Conservation (phyloP, 1,284 basidiomycete genomes). For the Gomphus sp. region DNA sequence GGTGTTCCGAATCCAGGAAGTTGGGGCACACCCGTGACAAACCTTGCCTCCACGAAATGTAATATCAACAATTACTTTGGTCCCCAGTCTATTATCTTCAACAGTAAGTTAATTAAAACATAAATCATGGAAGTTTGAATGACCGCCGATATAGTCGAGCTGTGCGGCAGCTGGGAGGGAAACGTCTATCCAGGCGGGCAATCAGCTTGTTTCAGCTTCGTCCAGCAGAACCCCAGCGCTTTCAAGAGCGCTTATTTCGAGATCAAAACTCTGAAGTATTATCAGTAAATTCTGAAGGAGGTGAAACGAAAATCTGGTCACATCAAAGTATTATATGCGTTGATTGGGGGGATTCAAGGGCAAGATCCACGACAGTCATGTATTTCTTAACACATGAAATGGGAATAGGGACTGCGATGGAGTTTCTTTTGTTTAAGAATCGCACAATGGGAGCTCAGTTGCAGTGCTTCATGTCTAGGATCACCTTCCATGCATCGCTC, state of each 20-base stretch:
- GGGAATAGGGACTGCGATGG: no score
- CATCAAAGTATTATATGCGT: no score
- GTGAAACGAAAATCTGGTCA: no score
- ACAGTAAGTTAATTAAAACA: background rate
- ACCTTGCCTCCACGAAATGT: constrained; percentile 11
- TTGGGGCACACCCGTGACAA: constrained; percentile 15
- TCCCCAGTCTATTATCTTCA: constrained; percentile 2
- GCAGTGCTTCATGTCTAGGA: no score
- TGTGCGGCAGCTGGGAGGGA: constrained; percentile 2
- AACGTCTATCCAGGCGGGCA: background rate
- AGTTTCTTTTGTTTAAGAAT: no score
- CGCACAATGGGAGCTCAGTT: no score
- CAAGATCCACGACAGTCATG: no score
- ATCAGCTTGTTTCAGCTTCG: background rate
- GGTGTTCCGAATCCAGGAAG: constrained; percentile 10
- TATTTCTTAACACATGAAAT: no score
- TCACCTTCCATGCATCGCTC: no score
- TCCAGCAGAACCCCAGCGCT: background rate
- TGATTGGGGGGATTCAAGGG: no score
- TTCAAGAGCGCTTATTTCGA: constrained; percentile 3
- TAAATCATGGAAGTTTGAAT: background rate
- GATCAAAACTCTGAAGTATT: background rate
- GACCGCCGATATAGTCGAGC: background rate
- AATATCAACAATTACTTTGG: constrained; percentile 9
- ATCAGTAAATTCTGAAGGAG: background rate